Evolutionary conservation across 345 rosid genomes (phyloP).

Genomic region (Odontarrhena argentea): DNA sequence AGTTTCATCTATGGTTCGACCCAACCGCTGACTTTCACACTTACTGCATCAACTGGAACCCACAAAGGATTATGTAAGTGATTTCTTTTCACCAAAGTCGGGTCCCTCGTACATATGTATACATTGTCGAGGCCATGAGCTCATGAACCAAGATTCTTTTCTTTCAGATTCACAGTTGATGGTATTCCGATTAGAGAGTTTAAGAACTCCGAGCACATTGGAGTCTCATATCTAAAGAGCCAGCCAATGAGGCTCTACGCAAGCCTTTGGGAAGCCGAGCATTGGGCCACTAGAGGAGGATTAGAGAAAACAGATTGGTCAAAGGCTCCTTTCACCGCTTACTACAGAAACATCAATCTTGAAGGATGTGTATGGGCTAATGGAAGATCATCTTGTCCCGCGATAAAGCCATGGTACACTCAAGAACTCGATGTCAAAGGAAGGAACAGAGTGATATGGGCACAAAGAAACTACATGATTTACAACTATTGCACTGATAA

Average conservation of each 20-base stretch:
- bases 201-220: slow-evolving; percentile 59
- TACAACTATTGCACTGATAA: slow-evolving; percentile 51
- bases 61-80: no score
- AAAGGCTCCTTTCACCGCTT: slow-evolving; percentile 61
- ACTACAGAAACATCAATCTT: slow-evolving; percentile 53
- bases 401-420: slow-evolving; percentile 41
- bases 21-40: no score
- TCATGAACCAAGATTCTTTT: neutral
- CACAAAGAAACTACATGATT: slow-evolving; percentile 47
- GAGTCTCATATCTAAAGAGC: slow-evolving; percentile 58
- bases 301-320: slow-evolving; percentile 64
- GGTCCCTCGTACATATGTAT: no score
- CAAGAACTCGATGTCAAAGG: slow-evolving; percentile 39
- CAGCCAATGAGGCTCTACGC: slow-evolving; percentile 60
- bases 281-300: slow-evolving; percentile 72
- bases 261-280: slow-evolving; percentile 66
- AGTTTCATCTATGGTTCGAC: no score
- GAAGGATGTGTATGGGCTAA: slow-evolving; percentile 53
- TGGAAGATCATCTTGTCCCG: slow-evolving; percentile 46
- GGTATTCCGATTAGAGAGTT: slow-evolving; percentile 69
- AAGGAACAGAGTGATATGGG: slow-evolving; percentile 44
- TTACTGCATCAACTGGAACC: no score
- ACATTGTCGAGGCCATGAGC: no score
- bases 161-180: slow-evolving; percentile 55
- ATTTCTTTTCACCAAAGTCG: no score